Conservation (phyloP, 2,329 filamentous ascomycete genomes). For the Neoscytalidium dimidiatum region DNA sequence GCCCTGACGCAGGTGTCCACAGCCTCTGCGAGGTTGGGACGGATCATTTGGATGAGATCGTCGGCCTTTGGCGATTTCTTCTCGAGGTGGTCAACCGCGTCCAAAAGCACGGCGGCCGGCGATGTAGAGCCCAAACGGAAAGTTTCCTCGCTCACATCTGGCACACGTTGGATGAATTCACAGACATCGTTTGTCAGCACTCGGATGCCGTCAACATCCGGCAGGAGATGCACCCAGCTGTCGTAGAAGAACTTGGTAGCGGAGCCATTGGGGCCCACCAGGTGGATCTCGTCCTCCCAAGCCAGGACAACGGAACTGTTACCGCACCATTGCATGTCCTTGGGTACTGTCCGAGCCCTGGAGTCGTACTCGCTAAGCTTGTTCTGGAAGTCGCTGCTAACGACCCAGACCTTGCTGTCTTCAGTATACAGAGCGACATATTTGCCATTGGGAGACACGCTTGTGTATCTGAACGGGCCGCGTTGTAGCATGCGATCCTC, state of each 20-base stretch:
- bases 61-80: conserved; percentile 95
- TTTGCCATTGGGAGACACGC: conserved; percentile 86
- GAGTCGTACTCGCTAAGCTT: conserved; percentile 91
- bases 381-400: conserved; percentile 93
- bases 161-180: conserved; percentile 94
- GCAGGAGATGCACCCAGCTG: conserved; percentile 82
- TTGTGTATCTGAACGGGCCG: conserved; percentile 88
- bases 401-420: conserved; percentile 81
- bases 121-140: conserved; percentile 88
- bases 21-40: conserved; percentile 82
- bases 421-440: conserved; percentile 86
- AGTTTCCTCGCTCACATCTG: conserved; percentile 81
- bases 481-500: conserved; percentile 90
- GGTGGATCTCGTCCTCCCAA: conserved; percentile 96
- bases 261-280: conserved; percentile 82
- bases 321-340: conserved; percentile 93
- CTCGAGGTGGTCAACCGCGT: conserved; percentile 88
- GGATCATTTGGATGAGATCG: conserved; percentile 94
- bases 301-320: conserved; percentile 91
- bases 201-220: conserved; percentile 86
- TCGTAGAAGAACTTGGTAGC: conserved; percentile 85
- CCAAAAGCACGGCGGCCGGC: conserved; percentile 86
- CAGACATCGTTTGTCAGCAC: conserved; percentile 92
- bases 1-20: conserved; percentile 93
- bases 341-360: conserved; percentile 78